phyloP scores from a whole-genome alignment of 106 monocot species.

The Phalaenopsis equestris region DNA sequence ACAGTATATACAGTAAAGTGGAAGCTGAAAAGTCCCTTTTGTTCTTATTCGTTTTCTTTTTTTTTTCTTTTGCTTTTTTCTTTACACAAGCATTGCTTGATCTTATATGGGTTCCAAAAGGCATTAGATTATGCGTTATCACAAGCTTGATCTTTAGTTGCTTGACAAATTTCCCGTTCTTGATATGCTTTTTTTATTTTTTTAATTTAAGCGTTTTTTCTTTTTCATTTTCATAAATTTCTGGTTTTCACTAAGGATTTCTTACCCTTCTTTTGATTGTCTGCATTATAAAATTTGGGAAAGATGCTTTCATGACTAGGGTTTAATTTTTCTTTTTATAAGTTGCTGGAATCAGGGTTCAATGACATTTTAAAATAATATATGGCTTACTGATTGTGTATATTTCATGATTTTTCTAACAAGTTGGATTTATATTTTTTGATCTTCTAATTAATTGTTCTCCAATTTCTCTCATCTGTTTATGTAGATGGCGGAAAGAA shows the following conservation, averaged over 20 bases:
- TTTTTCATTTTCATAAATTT: background rate
- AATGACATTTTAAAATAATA: too few species aligned
- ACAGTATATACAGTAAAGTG: background rate
- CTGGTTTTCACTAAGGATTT: background rate
- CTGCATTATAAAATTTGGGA: background rate
- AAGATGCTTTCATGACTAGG: background rate
- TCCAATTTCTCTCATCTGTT: background rate
- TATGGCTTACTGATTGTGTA: background rate
- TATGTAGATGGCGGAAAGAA: too few species aligned
- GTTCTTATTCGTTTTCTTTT: background rate
- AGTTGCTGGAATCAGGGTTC: background rate
- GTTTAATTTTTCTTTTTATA: background rate
- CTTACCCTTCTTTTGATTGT: background rate
- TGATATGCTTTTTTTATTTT: background rate
- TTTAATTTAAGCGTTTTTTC: background rate
- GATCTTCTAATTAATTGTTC: background rate
- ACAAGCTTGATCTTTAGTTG: background rate
- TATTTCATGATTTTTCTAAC: background rate
- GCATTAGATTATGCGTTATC: too few species aligned
- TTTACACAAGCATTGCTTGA: background rate
- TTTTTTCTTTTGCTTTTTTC: background rate
- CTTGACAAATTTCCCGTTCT: background rate
- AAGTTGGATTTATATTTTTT: background rate
- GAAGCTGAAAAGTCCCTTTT: background rate
- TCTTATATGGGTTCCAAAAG: too few species aligned